Base-by-base conservation (phyloP, 768 basidiomycete genomes). In the Hericium rajendrae region DNA sequence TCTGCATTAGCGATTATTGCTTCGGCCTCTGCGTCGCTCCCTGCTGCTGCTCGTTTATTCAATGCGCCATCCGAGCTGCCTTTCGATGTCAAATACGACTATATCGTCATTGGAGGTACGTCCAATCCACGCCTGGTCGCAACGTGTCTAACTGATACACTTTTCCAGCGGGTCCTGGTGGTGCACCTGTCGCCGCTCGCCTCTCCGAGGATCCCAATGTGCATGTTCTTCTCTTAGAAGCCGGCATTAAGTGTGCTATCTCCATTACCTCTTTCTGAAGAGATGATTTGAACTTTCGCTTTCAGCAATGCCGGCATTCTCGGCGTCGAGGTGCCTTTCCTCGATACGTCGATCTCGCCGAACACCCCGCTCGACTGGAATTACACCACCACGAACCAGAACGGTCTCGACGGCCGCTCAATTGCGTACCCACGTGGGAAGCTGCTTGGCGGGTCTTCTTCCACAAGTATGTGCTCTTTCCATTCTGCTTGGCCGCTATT, bases 101-200 rank as follows among this genome's bases (percentile, higher is more conserved):
- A 51, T 38, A 41, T 57, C 18, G 56, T 57, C 10, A 24, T 57
- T 9, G 56, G 56, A n/a, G 50, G 56, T 57, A n/a, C 48, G 56
- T 57, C 12, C 8, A 20, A n/a, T 16, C n/a, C 9, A 3, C 38
- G 22, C 10, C 28, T 49, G 15, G 16, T 8, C 26, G 16, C 32
- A 12, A 4, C 20, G 16, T 40, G 4, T 15, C 43, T 26, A 20
- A 28, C 22, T 18, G 16, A 13, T 28, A 32, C 32, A 24, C 28
- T 20, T 11, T 37, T 13, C 1, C 39, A 57, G 56, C 56, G 16
- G 56, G 56, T 11, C 37, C 56, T 16, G 56, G 49, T 41, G 56
- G 56, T 20, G 56, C 43, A 32, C 20, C 32, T 6, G 32, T 57
- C 15, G 56, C 37, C 6, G 20, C 20, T 10, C 56, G 56, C 28